Evolutionary conservation across 2,329 filamentous ascomycete genomes (phyloP).

Genomic region (Xylariaceae sp.): DNA sequence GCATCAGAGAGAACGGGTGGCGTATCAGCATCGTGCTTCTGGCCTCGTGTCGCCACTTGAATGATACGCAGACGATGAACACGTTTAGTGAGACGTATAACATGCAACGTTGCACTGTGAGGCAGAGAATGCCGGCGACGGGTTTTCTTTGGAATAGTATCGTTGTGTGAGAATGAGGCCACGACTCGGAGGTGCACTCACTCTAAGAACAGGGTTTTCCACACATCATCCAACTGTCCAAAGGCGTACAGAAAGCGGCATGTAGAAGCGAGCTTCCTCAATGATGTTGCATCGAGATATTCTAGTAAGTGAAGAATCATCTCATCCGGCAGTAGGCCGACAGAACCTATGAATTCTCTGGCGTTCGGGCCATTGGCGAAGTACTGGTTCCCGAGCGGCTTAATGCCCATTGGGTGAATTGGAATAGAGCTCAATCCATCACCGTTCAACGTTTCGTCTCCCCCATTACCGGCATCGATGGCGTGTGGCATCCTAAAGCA

Average conservation of each 20-base stretch:
- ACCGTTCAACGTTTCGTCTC: constrained; percentile 11
- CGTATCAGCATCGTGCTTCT: background rate
- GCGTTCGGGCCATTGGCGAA: constrained; percentile 62
- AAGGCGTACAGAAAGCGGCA: constrained; percentile 87
- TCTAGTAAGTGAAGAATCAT: constrained; percentile 71
- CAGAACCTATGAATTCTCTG: constrained; percentile 58
- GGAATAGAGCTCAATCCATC: constrained; percentile 50
- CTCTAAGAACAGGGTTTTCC: constrained; percentile 80
- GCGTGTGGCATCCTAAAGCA: constrained; percentile 24
- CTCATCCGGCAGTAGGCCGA: constrained; percentile 73
- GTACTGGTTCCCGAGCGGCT: constrained; percentile 78
- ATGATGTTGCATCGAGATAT: constrained; percentile 56
- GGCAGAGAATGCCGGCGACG: background rate
- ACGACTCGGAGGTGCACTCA: constrained; percentile 48
- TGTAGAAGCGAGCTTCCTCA: constrained; percentile 65
- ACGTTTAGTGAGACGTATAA: constrained; percentile 3
- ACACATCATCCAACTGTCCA: constrained; percentile 76
- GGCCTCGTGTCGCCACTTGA: background rate
- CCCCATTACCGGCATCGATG: constrained; percentile 21
- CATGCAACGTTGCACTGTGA: background rate
- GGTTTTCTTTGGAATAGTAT: background rate
- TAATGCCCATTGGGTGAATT: constrained; percentile 75
- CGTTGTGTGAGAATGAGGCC: constrained; percentile 7
- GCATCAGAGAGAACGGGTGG: background rate
- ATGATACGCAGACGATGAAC: background rate